Evolutionary conservation across 2,329 filamentous ascomycete species (phyloP).

Genomic region (Dothideomycetes sp.): DNA sequence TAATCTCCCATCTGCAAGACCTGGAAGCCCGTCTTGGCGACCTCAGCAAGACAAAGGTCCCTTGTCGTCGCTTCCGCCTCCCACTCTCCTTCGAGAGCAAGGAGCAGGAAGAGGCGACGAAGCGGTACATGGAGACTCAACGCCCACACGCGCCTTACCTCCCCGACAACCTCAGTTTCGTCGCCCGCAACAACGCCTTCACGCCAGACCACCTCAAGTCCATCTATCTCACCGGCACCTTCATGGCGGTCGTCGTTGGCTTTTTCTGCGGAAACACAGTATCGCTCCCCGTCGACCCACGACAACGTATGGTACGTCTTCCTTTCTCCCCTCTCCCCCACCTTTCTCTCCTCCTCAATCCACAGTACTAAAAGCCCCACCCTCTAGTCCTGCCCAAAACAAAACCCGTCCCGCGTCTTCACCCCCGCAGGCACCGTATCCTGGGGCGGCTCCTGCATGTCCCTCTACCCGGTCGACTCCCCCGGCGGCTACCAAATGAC

Average conservation of each 20-base stretch:
- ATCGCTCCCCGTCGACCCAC: conserved; percentile 42
- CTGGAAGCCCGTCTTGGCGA: conserved; percentile 33
- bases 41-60: conserved; percentile 28
- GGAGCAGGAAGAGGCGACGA: conserved; percentile 39
- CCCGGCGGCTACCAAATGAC: conserved; percentile 47
- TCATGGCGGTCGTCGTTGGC: conserved; percentile 43
- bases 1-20: conserved; percentile 26
- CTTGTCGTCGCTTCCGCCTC: conserved; percentile 31
- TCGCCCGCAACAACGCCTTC: conserved; percentile 44
- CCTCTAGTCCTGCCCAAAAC: conserved; percentile 44
- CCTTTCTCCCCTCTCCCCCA: too few species aligned
- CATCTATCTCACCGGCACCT: conserved; percentile 38
- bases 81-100: conserved; percentile 32
- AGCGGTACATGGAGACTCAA: conserved; percentile 52
- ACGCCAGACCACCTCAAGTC: conserved; percentile 36
- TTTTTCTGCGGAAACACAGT: conserved; percentile 46
- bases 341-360: too few species aligned
- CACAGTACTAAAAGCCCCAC: too few species aligned
- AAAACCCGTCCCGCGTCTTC: conserved; percentile 45
- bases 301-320: conserved; percentile 42
- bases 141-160: conserved; percentile 51
- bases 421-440: conserved; percentile 46
- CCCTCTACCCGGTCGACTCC: conserved; percentile 44
- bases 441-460: conserved; percentile 46
- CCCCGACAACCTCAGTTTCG: conserved; percentile 50